Evolutionary conservation across 1,284 basidiomycete species (phyloP).

Genomic region (Caloboletus firmus): DNA sequence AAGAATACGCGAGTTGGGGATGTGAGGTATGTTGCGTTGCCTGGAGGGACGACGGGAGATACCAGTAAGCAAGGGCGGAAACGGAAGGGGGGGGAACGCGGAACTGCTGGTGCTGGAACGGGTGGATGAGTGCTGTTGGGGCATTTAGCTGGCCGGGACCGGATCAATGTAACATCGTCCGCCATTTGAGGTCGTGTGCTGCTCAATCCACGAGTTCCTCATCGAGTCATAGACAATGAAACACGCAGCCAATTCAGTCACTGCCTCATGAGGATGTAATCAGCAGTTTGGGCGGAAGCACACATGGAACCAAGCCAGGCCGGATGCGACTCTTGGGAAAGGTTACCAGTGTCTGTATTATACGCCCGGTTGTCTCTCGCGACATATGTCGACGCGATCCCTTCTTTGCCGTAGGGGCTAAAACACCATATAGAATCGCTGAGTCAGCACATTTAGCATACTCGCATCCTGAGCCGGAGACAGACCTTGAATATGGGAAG

Average conservation of each 20-base stretch:
- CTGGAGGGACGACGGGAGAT: constrained; percentile 2
- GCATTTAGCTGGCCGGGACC: not conserved
- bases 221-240: not conserved
- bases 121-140: not conserved
- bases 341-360: not conserved
- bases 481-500: not conserved
- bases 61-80: not conserved
- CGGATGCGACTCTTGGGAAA: not conserved
- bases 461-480: too few species aligned
- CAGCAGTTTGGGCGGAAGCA: not conserved
- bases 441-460: not conserved
- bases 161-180: not conserved
- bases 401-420: not conserved
- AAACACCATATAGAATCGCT: not conserved
- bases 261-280: not conserved
- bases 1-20: constrained; percentile 40
- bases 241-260: not conserved
- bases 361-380: not conserved
- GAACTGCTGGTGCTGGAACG: not conserved
- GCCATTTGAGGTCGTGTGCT: not conserved
- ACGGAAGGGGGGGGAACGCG: not conserved
- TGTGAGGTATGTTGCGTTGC: constrained; percentile 42
- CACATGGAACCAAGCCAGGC: too few species aligned
- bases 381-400: not conserved
- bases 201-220: not conserved